Base-by-base conservation (phyloP, 2,329 filamentous ascomycete genomes). In the Macrophomina tecta region DNA sequence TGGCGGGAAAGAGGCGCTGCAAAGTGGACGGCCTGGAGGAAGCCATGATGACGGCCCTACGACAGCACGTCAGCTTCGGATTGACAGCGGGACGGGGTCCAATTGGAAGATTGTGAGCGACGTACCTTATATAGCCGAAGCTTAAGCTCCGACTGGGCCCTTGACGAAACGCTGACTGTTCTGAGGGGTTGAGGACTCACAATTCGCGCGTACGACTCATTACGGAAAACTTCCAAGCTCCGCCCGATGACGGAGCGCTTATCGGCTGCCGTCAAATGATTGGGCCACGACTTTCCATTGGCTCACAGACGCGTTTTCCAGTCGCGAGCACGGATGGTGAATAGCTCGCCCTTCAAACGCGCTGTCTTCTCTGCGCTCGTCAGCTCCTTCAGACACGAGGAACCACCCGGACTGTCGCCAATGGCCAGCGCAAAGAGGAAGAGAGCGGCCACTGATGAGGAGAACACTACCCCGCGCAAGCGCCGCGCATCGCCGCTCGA, bases 1-100 rank as follows among this genome's bases (percentile, higher is more conserved):
- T 69, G 48, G 76, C 70, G 69, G 73, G 63, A 70, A 70, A 34
- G 76, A 71, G 64, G 75, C 66, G 63, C 56, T 62, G 53, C 46
- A 68, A 30, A 40, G 48, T n/a, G 8, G 65, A 62, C n/a, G 65
- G 56, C 49, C 56, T 45, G 38, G 65, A 48, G 56, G 65, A 67
- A 32, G 65, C 56, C 65, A 67, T 67, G 38, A 36, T 67, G 56
- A 63, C 23, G 48, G 65, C 56, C 38, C 65, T 67, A 40, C n/a
- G 11, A 40, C 42, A 18, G 42, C 23, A 5, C 58, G 58, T 62
- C 40, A 63, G 56, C 48, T n/a, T 40, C 7, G 14, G 45, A 42
- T 36, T 16, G 64, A 45, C 16, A 38, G 42, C 45, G 42, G 30
- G 49, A 28, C n/a, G 32, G 45, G 32, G 4, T 34, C 53, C 60